A percentile compares a stretch with the other conserved stretches of the same genome.
These are phyloP conservation scores for Scheffersomyces ergatensis DNA, from an alignment of 805 yeast species.

Conservation along the genomic window DNA sequence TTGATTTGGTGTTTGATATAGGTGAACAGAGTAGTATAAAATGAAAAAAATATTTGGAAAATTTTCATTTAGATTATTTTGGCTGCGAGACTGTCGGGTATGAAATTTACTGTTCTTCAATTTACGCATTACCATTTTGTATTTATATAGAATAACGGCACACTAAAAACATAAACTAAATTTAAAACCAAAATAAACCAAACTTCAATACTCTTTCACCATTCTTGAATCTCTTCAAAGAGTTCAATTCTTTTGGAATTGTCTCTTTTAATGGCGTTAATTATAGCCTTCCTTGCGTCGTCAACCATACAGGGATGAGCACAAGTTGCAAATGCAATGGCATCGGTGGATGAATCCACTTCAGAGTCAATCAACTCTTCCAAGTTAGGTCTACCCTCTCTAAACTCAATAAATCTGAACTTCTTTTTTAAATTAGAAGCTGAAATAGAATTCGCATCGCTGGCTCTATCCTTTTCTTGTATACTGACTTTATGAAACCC, in stretches of 20 bases:
- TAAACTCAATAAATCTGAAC: background rate
- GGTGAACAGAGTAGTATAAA: background rate
- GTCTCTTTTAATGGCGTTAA: slow-evolving; percentile 16
- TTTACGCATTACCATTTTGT: too few relatives aligned
- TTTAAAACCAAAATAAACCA: background rate
- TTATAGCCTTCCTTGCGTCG: slow-evolving; percentile 21
- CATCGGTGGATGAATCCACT: slow-evolving; percentile 27
- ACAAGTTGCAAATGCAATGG: slow-evolving; percentile 46
- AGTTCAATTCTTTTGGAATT: slow-evolving; percentile 29
- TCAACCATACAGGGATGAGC: slow-evolving; percentile 44
- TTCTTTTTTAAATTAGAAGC: background rate
- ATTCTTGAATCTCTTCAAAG: slow-evolving; percentile 28
- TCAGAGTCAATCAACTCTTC: slow-evolving; percentile 31
- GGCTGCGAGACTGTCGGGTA: too few relatives aligned
- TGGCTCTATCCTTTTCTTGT: background rate
- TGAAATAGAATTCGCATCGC: background rate
- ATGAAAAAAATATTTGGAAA: too few relatives aligned
- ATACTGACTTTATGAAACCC: background rate
- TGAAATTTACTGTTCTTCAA: too few relatives aligned
- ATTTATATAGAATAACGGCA: too few relatives aligned
- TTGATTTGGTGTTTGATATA: background rate
- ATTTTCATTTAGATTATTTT: too few relatives aligned
- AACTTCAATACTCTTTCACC: slow-evolving; percentile 15
- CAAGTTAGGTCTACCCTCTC: slow-evolving; percentile 40
- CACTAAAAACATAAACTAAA: background rate